A percentile compares a stretch with the other conserved stretches of the same genome.
These are phyloP conservation scores for Przewalskia tangutica DNA, from an alignment of 257 asterid genomes.

Conservation along the genomic window DNA sequence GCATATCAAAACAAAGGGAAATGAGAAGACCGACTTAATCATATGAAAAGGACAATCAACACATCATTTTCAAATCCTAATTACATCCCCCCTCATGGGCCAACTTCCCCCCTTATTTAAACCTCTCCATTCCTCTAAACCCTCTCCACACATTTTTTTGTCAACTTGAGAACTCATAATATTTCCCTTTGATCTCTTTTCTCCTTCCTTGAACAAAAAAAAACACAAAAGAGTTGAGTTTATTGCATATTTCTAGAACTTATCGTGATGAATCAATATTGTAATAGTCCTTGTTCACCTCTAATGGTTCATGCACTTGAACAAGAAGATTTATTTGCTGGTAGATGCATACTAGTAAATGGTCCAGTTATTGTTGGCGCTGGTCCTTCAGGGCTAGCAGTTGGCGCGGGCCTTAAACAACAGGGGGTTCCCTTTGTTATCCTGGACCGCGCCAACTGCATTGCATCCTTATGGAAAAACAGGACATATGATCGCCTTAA, in stretches of 20 bases:
- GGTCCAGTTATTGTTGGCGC: constrained; percentile 91
- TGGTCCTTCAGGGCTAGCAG: constrained; percentile 88
- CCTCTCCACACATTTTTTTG: constrained; percentile 63
- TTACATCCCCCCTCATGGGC: constrained; percentile 21
- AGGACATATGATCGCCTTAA: constrained; percentile 76
- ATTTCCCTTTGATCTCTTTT: constrained; percentile 1
- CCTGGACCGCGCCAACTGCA: constrained; percentile 77
- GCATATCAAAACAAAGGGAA: not conserved
- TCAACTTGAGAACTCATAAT: constrained; percentile 5
- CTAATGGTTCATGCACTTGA: constrained; percentile 21
- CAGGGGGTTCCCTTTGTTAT: constrained; percentile 79
- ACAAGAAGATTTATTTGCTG: constrained; percentile 43
- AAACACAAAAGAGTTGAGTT: not conserved
- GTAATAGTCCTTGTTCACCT: constrained; percentile 25
- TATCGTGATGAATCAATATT: constrained; percentile 33
- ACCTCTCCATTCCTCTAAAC: constrained; percentile 44
- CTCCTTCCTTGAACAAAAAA: no score
- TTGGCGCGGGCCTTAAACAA: constrained; percentile 63
- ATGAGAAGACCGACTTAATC: constrained; percentile 4
- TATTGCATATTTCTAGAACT: not conserved
- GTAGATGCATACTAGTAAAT: constrained; percentile 69
- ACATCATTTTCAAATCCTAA: constrained; percentile 38
- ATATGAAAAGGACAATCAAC: constrained; percentile 27
- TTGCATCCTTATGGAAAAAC: constrained; percentile 84
- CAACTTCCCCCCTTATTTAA: constrained; percentile 44